These are phyloP conservation scores for Pseudognaphalium luteoalbum DNA, from an alignment of 129 eudicot species.

Conservation along the genomic window DNA sequence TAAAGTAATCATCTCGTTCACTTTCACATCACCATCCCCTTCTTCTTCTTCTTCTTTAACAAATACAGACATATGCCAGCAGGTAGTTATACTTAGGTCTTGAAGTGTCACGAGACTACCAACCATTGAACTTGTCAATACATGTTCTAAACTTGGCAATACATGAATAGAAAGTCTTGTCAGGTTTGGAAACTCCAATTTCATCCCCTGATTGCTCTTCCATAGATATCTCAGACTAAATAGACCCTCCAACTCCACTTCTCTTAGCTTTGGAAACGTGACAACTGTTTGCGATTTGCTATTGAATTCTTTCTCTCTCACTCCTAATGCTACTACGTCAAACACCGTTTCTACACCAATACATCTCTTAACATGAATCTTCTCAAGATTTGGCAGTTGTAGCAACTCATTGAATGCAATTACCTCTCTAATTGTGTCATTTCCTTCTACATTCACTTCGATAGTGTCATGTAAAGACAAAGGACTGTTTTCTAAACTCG, in stretches of 20 bases:
- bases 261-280: background rate
- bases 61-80: background rate
- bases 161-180: slow-evolving; percentile 10
- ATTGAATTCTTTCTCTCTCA: background rate
- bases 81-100: background rate
- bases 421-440: background rate
- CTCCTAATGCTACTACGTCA: background rate
- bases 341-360: background rate
- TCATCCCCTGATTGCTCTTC: background rate
- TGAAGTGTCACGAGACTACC: slow-evolving; percentile 9
- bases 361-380: background rate
- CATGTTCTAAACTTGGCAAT: background rate
- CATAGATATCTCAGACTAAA: background rate
- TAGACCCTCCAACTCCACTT: background rate
- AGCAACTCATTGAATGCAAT: background rate
- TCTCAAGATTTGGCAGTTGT: background rate
- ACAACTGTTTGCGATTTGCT: background rate
- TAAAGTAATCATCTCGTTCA: background rate
- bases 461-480: background rate
- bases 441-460: background rate
- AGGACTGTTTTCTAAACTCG: too few relatives aligned
- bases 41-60: background rate
- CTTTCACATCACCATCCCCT: background rate
- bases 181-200: background rate
- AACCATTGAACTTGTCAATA: slow-evolving; percentile 6